phyloP scores from a whole-genome alignment of 2,329 filamentous ascomycete genomes.

The Fusarium sp. region DNA sequence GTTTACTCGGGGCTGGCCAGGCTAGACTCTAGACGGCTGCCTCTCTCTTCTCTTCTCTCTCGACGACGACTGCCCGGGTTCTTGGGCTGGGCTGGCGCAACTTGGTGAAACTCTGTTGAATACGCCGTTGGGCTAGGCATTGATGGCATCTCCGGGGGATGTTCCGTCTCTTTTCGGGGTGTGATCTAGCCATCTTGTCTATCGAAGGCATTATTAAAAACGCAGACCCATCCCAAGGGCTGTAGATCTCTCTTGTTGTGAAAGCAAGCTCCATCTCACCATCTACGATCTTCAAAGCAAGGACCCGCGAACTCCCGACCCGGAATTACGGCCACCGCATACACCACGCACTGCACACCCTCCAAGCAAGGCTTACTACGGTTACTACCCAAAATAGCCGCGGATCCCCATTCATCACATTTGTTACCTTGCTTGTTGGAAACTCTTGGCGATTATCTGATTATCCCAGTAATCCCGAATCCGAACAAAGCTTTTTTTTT shows the following conservation, averaged over 20 bases:
- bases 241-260: slow-evolving; percentile 26
- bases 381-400: slow-evolving; percentile 34
- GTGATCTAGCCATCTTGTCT: background rate
- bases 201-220: slow-evolving; percentile 11
- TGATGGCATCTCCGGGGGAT: slow-evolving; percentile 24
- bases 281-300: slow-evolving; percentile 29
- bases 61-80: background rate
- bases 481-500: background rate
- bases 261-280: background rate
- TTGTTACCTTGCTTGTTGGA: slow-evolving; percentile 4
- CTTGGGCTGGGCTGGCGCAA: background rate
- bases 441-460: slow-evolving; percentile 8
- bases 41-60: background rate
- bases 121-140: slow-evolving; percentile 10
- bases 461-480: background rate
- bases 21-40: background rate
- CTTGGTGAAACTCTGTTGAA: slow-evolving; percentile 3
- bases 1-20: background rate
- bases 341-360: too few relatives aligned
- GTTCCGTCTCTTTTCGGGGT: background rate
- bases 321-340: slow-evolving; percentile 21
- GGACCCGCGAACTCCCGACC: slow-evolving; percentile 31
- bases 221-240: slow-evolving; percentile 1
- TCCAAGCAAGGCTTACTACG: background rate
- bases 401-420: slow-evolving; percentile 37